These are phyloP conservation scores for Acmispon strigosus DNA, from an alignment of 306 rosid species.

Conservation along the genomic window DNA sequence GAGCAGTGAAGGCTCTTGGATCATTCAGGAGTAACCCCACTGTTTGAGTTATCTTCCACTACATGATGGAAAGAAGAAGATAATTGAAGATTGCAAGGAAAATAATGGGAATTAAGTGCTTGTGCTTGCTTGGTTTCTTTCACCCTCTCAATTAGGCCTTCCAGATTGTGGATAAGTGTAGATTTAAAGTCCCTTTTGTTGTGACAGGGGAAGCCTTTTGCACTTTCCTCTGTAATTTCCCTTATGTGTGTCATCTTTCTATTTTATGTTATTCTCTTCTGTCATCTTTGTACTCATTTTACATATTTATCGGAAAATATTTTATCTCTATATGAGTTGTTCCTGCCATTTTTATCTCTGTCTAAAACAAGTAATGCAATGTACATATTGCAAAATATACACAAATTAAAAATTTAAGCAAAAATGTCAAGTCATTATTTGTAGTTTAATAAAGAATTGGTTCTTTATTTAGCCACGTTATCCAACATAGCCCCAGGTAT, in stretches of 20 bases:
- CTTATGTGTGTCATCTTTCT: constrained; percentile 26
- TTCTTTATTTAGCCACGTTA: not conserved
- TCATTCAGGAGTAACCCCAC: constrained; percentile 85
- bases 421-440: not conserved
- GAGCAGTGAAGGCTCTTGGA: constrained; percentile 77
- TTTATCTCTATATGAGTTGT: not conserved
- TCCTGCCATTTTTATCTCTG: no score
- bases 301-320: constrained; percentile 16
- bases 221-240: constrained; percentile 35
- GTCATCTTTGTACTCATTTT: constrained; percentile 21
- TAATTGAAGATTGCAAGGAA: constrained; percentile 11
- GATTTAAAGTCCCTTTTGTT: constrained; percentile 27
- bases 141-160: constrained; percentile 14
- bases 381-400: no score
- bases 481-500: not conserved
- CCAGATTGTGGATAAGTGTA: constrained; percentile 30
- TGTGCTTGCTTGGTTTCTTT: constrained; percentile 17
- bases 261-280: constrained; percentile 18
- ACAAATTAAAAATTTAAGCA: not conserved
- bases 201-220: constrained; percentile 31
- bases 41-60: constrained; percentile 26
- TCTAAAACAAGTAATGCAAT: not conserved
- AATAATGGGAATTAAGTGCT: constrained; percentile 18
- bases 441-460: not conserved
- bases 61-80: constrained; percentile 16